Evolutionary conservation across 2,329 filamentous ascomycete species (phyloP).

Genomic region (Akanthomyces muscarius): DNA sequence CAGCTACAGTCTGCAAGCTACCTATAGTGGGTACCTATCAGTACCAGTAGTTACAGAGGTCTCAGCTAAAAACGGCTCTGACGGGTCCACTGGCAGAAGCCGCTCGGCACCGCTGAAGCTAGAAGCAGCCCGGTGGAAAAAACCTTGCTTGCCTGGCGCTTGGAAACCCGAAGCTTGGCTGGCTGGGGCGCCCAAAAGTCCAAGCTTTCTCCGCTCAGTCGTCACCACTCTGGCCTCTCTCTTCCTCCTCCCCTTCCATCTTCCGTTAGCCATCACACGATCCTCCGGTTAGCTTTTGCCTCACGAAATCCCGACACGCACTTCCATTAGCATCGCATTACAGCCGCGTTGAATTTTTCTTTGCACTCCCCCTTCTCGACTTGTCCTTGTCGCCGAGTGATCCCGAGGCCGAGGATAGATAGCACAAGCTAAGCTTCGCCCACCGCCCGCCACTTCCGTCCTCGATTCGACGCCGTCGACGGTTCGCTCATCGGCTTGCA

Average conservation of each 20-base stretch:
- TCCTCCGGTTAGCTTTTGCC: neutral
- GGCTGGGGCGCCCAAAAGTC: neutral
- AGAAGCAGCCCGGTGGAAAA: no score
- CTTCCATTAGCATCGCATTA: slow-evolving; percentile 1
- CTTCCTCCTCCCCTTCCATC: neutral
- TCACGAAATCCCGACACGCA: neutral
- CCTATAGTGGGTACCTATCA: no score
- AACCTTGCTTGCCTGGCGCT: no score
- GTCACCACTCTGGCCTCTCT: slow-evolving; percentile 13
- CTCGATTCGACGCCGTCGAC: neutral
- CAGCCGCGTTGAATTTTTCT: neutral
- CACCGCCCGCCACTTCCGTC: slow-evolving; percentile 7
- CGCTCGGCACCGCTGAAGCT: neutral
- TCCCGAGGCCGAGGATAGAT: slow-evolving; percentile 1
- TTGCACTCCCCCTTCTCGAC: neutral
- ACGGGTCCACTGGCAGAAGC: neutral
- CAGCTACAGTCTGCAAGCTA: neutral
- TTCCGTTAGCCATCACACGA: neutral
- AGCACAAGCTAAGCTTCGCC: neutral
- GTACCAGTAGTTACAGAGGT: neutral
- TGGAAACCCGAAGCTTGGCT: no score
- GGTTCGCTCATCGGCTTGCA: neutral
- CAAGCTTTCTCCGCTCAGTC: slow-evolving; percentile 4
- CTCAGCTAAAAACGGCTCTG: no score
- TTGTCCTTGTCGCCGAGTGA: neutral